These are phyloP conservation scores for Malus sieversii DNA, from an alignment of 306 rosid species.

Conservation along the genomic window DNA sequence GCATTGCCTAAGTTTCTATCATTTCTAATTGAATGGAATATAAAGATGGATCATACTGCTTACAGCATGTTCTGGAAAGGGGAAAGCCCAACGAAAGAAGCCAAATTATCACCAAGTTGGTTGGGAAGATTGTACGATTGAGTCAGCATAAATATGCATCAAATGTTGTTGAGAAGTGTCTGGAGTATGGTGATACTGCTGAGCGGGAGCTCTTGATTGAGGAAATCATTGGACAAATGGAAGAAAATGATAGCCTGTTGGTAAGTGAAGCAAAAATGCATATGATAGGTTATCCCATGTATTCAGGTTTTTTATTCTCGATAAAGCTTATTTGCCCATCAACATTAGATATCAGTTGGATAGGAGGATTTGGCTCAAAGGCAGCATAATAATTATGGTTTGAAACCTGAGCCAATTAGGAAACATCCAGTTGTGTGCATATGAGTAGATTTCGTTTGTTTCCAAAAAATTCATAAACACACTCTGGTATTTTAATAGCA, in stretches of 20 bases:
- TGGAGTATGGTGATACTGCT: slow-evolving; percentile 59
- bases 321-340: neutral
- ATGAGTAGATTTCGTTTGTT: neutral
- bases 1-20: neutral
- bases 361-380: neutral
- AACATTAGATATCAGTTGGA: neutral
- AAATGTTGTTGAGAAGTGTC: slow-evolving; percentile 85
- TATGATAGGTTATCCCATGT: neutral
- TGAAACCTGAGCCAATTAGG: neutral
- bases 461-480: neutral
- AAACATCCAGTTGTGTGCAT: neutral
- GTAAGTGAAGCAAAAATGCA: slow-evolving; percentile 24
- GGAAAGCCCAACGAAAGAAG: slow-evolving; percentile 55
- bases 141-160: slow-evolving; percentile 85
- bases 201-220: slow-evolving; percentile 57
- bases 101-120: slow-evolving; percentile 49
- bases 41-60: slow-evolving; percentile 3
- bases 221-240: slow-evolving; percentile 67
- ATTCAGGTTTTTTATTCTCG: neutral
- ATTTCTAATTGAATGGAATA: neutral
- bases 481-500: neutral
- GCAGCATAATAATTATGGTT: neutral
- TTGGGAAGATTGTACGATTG: slow-evolving; percentile 48
- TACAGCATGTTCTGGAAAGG: slow-evolving; percentile 60
- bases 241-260: slow-evolving; percentile 61